These are phyloP conservation scores for Achaetomiella virescens DNA, from an alignment of 495 filamentous ascomycete species.

Conservation along the genomic window DNA sequence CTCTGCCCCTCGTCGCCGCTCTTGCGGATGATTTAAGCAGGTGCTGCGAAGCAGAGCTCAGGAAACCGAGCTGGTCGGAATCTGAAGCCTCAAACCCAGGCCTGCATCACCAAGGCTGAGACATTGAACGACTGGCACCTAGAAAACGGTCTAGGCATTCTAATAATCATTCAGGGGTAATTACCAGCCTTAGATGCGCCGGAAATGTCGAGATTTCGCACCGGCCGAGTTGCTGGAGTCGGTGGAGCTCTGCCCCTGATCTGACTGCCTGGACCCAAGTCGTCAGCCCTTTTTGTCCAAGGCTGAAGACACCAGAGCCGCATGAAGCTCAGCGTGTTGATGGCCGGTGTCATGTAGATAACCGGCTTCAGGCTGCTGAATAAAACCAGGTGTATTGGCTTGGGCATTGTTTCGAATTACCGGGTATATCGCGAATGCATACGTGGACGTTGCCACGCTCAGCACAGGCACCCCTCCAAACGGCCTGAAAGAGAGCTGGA, in stretches of 20 bases:
- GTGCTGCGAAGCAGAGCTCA: not conserved
- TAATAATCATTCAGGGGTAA: not conserved
- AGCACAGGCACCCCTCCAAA: not conserved
- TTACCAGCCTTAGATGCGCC: not conserved
- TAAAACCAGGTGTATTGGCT: slow-evolving; percentile 2
- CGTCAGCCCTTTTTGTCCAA: slow-evolving; percentile 2
- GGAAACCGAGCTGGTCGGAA: not conserved
- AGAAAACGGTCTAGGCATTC: not conserved
- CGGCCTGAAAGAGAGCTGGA: not conserved
- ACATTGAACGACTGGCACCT: not conserved
- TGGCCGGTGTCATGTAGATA: not conserved
- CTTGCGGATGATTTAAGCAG: not conserved
- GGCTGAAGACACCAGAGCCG: not conserved
- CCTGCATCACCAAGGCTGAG: not conserved
- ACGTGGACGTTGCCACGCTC: slow-evolving; percentile 7
- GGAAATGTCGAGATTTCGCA: slow-evolving; percentile 4
- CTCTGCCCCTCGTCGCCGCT: slow-evolving; percentile 24
- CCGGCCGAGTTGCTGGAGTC: not conserved
- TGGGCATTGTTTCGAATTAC: not conserved
- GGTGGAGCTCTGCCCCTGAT: slow-evolving; percentile 6
- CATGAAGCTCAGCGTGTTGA: not conserved
- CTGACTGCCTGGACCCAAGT: not conserved
- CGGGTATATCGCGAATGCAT: slow-evolving; percentile 1
- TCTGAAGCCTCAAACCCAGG: not conserved
- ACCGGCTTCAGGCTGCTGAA: slow-evolving; percentile 6